phyloP scores from a whole-genome alignment of 495 filamentous ascomycete species.

The Haplographium delicatum region DNA sequence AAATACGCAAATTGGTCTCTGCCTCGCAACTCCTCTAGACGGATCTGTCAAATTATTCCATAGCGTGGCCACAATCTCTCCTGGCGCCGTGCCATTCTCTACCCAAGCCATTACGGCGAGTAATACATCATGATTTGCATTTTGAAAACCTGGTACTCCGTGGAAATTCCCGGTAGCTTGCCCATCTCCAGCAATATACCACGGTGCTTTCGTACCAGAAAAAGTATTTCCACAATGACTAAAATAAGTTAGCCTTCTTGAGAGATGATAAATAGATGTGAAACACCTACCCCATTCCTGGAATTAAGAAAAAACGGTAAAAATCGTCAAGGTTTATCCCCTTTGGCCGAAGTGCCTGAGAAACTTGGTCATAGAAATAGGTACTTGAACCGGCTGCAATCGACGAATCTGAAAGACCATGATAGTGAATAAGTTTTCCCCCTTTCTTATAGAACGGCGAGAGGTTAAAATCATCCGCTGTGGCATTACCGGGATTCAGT shows the following conservation, averaged over 20 bases:
- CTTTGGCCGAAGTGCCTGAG: conserved; percentile 27
- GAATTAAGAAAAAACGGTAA: conserved; percentile 35
- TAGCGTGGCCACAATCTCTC: conserved; percentile 38
- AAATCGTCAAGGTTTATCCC: conserved; percentile 29
- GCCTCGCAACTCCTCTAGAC: conserved; percentile 33
- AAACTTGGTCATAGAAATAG: conserved; percentile 40
- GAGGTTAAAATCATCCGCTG: conserved; percentile 44
- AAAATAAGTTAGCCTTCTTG: too few species aligned
- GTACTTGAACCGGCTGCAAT: conserved; percentile 38
- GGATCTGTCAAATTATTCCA: conserved; percentile 29
- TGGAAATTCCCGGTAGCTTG: conserved; percentile 26
- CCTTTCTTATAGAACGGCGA: conserved; percentile 40
- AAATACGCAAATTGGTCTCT: conserved; percentile 41
- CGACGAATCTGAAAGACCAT: conserved; percentile 44
- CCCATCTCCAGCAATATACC: conserved; percentile 35
- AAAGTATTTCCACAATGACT: conserved; percentile 37
- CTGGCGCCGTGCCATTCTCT: conserved; percentile 37
- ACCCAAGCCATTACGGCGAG: conserved; percentile 49
- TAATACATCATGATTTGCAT: conserved; percentile 35
- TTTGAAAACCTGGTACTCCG: conserved; percentile 29
- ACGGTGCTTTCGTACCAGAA: conserved; percentile 34
- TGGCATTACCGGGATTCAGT: conserved; percentile 40
- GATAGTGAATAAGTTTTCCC: conserved; percentile 52
- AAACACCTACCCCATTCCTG: conserved; percentile 38
- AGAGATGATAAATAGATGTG: too few species aligned